A percentile compares a stretch with the other conserved stretches of the same genome.
These are phyloP conservation scores for Plasmodium vivax DNA, from an alignment of 169 alveolate genomes.

Conservation along the genomic window DNA sequence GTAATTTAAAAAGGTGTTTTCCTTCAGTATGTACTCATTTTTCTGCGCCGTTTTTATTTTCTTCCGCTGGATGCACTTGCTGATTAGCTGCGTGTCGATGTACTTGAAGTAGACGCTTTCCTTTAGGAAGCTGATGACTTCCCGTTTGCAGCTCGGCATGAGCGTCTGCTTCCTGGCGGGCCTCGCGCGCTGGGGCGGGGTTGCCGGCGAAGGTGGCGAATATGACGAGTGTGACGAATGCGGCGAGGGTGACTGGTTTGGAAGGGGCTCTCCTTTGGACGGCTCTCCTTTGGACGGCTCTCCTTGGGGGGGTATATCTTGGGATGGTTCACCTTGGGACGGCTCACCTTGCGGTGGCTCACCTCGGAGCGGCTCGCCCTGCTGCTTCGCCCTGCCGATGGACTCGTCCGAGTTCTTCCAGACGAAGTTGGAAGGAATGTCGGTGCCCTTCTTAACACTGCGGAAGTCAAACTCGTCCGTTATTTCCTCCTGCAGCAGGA, in stretches of 20 bases:
- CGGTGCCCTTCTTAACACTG: conserved; percentile 13
- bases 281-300: no score
- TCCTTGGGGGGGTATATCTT: no score
- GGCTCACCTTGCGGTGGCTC: neutral
- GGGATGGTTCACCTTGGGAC: neutral
- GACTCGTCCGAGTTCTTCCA: conserved; percentile 65
- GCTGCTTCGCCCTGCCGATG: neutral
- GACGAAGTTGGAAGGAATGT: conserved; percentile 48
- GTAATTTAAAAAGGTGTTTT: conserved; percentile 57
- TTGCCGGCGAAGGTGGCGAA: neutral
- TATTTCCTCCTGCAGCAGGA: conserved; percentile 62
- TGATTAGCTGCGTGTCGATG: conserved; percentile 49
- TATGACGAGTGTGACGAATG: no score
- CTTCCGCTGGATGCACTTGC: conserved; percentile 13
- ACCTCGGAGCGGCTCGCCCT: neutral
- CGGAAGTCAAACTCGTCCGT: conserved; percentile 66
- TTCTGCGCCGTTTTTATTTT: conserved; percentile 23
- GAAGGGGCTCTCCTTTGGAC: neutral
- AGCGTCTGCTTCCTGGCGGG: neutral
- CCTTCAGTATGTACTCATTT: conserved; percentile 37
- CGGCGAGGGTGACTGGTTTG: neutral
- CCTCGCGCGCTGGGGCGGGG: neutral
- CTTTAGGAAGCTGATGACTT: conserved; percentile 26
- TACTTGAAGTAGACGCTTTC: conserved; percentile 51
- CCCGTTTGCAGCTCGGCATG: conserved; percentile 14